Conservation (phyloP, 345 rosid genomes). For the Rhodamnia rubescens region DNA sequence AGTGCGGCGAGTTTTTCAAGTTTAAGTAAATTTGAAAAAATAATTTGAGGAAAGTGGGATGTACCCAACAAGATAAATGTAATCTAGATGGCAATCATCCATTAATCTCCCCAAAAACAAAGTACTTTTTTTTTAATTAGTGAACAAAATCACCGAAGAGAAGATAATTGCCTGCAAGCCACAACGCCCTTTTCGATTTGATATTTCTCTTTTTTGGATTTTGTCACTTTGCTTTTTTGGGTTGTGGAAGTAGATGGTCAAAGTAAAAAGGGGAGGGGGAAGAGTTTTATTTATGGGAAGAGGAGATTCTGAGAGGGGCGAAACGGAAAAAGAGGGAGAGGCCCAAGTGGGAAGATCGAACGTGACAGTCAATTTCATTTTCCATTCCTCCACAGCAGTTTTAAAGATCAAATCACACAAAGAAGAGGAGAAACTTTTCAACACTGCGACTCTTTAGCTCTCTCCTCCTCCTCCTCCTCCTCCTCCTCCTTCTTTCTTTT, state of each 20-base stretch:
- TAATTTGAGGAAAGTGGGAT: neutral
- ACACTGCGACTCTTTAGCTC: neutral
- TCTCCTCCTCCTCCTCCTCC: neutral
- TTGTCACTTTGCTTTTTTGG: neutral
- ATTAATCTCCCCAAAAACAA: neutral
- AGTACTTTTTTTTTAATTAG: neutral
- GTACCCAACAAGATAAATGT: neutral
- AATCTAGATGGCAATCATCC: too few species aligned
- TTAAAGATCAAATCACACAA: neutral
- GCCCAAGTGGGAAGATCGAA: neutral
- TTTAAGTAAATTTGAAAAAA: neutral
- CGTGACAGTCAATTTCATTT: neutral
- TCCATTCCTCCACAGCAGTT: neutral
- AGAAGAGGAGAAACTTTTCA: neutral
- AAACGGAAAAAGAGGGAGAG: neutral
- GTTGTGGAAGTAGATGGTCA: neutral
- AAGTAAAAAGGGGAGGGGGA: neutral
- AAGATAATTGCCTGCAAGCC: neutral
- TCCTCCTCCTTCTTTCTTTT: neutral
- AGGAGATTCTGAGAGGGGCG: neutral
- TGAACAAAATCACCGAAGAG: neutral
- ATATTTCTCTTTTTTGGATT: neutral
- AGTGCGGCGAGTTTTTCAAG: neutral
- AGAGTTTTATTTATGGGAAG: neutral
- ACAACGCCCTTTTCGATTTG: neutral